These are phyloP conservation scores for Penicillium flavigenum DNA, from an alignment of 495 filamentous ascomycete genomes.

Conservation along the genomic window DNA sequence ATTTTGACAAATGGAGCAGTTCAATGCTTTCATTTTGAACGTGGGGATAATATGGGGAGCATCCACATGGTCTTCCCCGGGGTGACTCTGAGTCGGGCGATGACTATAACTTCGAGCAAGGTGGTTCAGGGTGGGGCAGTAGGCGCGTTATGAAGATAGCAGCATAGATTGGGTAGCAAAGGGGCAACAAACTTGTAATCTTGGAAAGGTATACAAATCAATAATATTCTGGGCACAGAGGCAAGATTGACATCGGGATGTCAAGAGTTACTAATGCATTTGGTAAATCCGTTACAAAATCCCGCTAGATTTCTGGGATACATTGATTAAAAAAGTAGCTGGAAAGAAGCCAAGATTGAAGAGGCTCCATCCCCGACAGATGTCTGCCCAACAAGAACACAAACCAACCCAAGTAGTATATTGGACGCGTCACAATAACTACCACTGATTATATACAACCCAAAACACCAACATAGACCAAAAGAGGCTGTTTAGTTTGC, in stretches of 20 bases:
- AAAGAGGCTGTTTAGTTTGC: constrained; percentile 25
- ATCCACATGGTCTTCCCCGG: neutral
- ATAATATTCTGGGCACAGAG: neutral
- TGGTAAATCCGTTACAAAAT: neutral
- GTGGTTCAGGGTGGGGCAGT: neutral
- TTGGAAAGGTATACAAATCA: neutral
- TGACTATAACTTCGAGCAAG: neutral
- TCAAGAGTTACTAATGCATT: neutral
- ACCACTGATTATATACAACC: constrained; percentile 29
- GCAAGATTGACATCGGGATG: neutral
- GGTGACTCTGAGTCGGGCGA: neutral
- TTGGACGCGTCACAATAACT: constrained; percentile 14
- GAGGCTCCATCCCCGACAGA: constrained; percentile 1
- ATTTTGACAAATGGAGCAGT: too few species aligned
- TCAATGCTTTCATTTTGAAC: too few species aligned
- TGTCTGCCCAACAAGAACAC: constrained; percentile 8
- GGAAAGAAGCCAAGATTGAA: constrained; percentile 5
- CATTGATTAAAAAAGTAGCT: constrained; percentile 13
- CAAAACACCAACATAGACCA: constrained; percentile 13
- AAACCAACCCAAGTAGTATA: constrained; percentile 22
- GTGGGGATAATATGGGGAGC: too few species aligned
- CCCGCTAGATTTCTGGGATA: neutral
- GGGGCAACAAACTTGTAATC: neutral
- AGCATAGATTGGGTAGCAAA: neutral
- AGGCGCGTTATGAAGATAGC: neutral